Evolutionary conservation across 2,329 filamentous ascomycete genomes (phyloP).

Genomic region (Curvularia lunata): DNA sequence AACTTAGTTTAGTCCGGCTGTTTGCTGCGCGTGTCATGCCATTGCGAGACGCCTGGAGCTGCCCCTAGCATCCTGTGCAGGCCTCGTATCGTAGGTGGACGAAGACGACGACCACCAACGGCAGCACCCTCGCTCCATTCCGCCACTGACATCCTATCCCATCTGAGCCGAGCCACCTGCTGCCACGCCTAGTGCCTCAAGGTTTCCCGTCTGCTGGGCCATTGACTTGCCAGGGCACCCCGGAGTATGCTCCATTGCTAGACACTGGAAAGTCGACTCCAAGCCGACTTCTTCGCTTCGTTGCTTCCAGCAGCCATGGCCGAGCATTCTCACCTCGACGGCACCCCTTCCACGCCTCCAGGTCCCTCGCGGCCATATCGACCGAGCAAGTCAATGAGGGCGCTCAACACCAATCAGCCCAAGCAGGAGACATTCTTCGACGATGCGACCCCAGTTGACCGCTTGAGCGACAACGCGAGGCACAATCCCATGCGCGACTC

Average conservation of each 20-base stretch:
- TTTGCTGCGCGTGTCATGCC: constrained; percentile 32
- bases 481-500: constrained; percentile 60
- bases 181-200: constrained; percentile 14
- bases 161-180: constrained; percentile 18
- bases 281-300: constrained; percentile 25
- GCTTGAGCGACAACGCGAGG: constrained; percentile 21
- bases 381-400: constrained; percentile 31
- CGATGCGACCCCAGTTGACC: constrained; percentile 46
- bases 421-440: constrained; percentile 46
- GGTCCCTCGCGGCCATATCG: constrained; percentile 33
- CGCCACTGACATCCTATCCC: constrained; percentile 16
- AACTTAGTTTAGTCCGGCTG: constrained; percentile 24
- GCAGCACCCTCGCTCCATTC: constrained; percentile 13
- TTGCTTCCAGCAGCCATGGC: constrained; percentile 30
- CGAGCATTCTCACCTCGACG: constrained; percentile 29
- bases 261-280: constrained; percentile 22
- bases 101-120: neutral
- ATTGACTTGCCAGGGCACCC: constrained; percentile 18
- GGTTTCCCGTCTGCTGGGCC: constrained; percentile 15
- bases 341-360: constrained; percentile 42
- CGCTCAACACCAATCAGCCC: constrained; percentile 40
- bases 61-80: constrained; percentile 11
- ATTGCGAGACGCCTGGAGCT: constrained; percentile 20
- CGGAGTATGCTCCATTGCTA: constrained; percentile 41
- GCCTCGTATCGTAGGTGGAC: neutral